phyloP scores from a whole-genome alignment of 345 rosid species.

The Brassica cretica region DNA sequence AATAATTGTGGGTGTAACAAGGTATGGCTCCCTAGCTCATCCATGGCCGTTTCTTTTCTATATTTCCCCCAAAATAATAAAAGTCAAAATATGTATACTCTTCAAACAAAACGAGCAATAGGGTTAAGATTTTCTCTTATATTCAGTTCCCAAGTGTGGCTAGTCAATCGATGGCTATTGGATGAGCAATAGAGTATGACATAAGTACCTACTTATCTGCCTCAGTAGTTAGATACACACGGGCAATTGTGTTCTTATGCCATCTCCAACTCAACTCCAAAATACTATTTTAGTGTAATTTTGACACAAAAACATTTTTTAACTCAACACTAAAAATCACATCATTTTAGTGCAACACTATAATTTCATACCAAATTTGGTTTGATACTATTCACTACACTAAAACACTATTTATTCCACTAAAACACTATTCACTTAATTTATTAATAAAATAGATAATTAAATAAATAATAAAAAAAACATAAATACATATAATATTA shows the following conservation, averaged over 20 bases:
- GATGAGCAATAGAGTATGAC: not conserved
- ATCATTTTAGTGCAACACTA: no score
- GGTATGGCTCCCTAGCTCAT: conserved; percentile 30
- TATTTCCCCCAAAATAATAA: not conserved
- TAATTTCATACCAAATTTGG: no score
- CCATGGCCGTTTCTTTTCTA: not conserved
- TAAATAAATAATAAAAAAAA: no score
- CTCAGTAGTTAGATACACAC: not conserved
- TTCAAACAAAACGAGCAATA: not conserved
- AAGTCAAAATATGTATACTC: not conserved
- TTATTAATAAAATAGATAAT: no score
- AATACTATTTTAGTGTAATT: no score
- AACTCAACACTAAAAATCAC: no score
- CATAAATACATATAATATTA: no score
- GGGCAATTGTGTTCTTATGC: not conserved
- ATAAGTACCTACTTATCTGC: not conserved
- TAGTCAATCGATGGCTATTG: not conserved
- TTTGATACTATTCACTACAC: no score
- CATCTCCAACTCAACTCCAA: no score
- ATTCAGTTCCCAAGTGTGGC: not conserved
- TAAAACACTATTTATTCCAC: no score
- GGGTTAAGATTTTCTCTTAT: not conserved
- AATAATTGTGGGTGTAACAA: conserved; percentile 28
- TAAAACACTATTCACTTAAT: no score
- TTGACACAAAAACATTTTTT: no score